A percentile compares a stretch with the other conserved stretches of the same genome.
Conservation (phyloP, 345 rosid species). For the Durio zibethinus region DNA sequence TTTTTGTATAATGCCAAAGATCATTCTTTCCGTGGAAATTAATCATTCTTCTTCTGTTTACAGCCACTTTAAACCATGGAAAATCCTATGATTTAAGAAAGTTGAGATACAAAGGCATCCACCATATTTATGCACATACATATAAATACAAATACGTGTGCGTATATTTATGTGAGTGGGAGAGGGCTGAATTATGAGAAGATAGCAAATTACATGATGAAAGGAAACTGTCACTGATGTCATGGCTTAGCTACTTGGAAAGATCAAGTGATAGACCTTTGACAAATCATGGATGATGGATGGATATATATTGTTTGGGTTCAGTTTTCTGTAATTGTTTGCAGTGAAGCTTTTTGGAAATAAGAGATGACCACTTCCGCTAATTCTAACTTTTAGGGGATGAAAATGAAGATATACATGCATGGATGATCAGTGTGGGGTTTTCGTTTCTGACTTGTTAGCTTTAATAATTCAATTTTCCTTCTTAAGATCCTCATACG, state of each 20-base stretch:
- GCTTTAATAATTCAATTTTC: constrained; percentile 12
- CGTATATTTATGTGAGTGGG: background rate
- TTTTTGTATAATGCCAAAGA: background rate
- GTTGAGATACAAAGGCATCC: background rate
- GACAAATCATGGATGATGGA: constrained; percentile 6
- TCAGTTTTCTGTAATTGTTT: background rate
- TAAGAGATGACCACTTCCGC: constrained; percentile 3
- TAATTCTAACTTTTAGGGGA: constrained; percentile 6
- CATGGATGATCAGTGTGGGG: constrained; percentile 11
- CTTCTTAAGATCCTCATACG: constrained; percentile 7
- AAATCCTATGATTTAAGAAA: background rate
- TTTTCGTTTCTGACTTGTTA: background rate
- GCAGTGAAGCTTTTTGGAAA: constrained; percentile 5
- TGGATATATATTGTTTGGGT: background rate
- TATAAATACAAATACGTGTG: background rate
- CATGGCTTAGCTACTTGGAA: background rate
- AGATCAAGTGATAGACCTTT: background rate
- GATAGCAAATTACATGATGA: background rate
- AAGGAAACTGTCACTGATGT: background rate
- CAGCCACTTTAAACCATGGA: background rate
- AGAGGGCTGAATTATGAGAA: background rate
- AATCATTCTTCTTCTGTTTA: background rate
- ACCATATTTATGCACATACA: background rate
- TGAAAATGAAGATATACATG: background rate
- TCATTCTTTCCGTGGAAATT: background rate